phyloP scores from a whole-genome alignment of 1,284 basidiomycete species.

The Naganishia cerealis region DNA sequence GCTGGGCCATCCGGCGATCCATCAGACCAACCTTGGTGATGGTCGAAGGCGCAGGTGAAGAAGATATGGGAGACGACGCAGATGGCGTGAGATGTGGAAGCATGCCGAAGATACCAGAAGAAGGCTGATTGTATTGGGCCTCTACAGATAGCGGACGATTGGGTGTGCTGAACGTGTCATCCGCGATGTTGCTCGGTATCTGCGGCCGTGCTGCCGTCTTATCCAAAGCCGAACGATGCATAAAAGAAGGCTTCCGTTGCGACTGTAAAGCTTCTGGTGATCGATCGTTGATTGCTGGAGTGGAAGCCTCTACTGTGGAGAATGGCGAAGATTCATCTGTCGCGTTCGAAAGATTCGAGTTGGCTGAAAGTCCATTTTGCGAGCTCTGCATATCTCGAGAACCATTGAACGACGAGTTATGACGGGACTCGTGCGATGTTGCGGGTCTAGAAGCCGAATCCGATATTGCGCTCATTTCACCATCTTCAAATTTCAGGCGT shows the following conservation, averaged over 20 bases:
- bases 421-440: slow-evolving; percentile 9
- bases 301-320: neutral
- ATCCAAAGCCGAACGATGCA: slow-evolving; percentile 20
- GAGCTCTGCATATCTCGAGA: neutral
- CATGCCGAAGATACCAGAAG: slow-evolving; percentile 19
- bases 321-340: neutral
- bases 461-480: neutral
- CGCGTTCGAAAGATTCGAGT: neutral
- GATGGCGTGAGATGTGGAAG: slow-evolving; percentile 35
- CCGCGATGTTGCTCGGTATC: slow-evolving; percentile 29
- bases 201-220: slow-evolving; percentile 28
- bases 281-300: neutral
- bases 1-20: slow-evolving; percentile 30
- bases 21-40: slow-evolving; percentile 33
- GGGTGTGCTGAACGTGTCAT: slow-evolving; percentile 33
- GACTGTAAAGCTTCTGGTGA: slow-evolving; percentile 18
- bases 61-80: slow-evolving; percentile 49
- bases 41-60: slow-evolving; percentile 52
- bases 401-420: neutral
- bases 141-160: slow-evolving; percentile 23
- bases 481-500: slow-evolving; percentile 11
- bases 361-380: neutral
- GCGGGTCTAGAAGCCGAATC: slow-evolving; percentile 16
- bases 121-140: slow-evolving; percentile 25
- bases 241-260: slow-evolving; percentile 8